Percentiles rank a stretch among this genome's conserved stretches.
Evolutionary conservation across 805 yeast species (phyloP).

Genomic region (Myxozyma lipomycoides): DNA sequence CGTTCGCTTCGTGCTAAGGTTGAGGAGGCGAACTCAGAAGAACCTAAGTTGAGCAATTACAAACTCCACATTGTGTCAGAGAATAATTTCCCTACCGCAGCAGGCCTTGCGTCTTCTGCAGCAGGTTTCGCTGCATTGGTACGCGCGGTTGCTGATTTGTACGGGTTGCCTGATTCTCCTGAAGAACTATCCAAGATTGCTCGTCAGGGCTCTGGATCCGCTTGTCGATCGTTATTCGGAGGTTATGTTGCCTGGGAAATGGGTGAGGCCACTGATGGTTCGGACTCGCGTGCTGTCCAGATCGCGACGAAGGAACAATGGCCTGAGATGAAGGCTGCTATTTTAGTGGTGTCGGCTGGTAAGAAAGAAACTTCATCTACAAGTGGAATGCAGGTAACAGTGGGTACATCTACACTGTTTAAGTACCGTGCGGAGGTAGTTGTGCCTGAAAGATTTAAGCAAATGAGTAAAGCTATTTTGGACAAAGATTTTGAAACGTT

Average conservation of each 20-base stretch:
- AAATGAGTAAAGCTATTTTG: conserved; percentile 74
- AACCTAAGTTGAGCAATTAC: conserved; percentile 58
- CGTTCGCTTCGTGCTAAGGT: conserved; percentile 59
- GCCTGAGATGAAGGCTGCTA: conserved; percentile 90
- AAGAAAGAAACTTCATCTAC: conserved; percentile 95
- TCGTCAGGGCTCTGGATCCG: conserved; percentile 97
- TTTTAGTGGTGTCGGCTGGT: conserved; percentile 86
- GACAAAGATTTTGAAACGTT: conserved; percentile 72
- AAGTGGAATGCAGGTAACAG: conserved; percentile 95
- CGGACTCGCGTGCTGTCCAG: conserved; percentile 90
- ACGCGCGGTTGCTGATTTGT: conserved; percentile 78
- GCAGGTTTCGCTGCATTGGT: conserved; percentile 98
- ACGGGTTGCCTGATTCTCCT: conserved; percentile 75
- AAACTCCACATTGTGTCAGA: conserved; percentile 80
- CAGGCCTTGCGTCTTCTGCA: conserved; percentile 96
- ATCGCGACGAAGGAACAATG: conserved; percentile 81
- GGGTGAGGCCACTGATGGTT: conserved; percentile 75
- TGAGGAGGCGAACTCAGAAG: conserved; percentile 51
- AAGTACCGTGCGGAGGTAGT: conserved; percentile 70
- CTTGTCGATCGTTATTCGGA: conserved; percentile 94
- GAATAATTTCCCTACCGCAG: conserved; percentile 98
- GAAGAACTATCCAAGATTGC: conserved; percentile 91
- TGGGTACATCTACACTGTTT: conserved; percentile 81
- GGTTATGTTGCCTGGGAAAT: conserved; percentile 99
- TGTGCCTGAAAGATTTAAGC: conserved; percentile 79